phyloP scores from a whole-genome alignment of 495 filamentous ascomycete genomes.

The Xylaria bambusicola region DNA sequence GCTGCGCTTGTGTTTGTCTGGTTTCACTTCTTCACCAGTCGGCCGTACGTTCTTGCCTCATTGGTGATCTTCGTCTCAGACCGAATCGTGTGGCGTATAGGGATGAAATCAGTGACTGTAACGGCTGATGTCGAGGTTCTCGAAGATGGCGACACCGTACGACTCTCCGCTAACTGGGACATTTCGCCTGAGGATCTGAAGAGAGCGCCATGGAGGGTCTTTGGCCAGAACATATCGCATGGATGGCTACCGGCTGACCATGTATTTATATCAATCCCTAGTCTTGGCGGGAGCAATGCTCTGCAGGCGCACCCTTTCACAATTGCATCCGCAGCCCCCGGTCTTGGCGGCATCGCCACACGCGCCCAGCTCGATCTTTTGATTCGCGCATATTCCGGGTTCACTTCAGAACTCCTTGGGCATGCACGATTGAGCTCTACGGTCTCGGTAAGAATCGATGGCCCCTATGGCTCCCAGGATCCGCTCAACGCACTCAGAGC shows the following conservation, averaged over 20 bases:
- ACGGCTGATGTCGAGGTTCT: constrained; percentile 50
- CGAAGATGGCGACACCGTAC: constrained; percentile 51
- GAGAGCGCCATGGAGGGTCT: constrained; percentile 2
- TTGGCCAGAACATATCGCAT: constrained; percentile 40
- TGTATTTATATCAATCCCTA: constrained; percentile 58
- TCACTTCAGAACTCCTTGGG: constrained; percentile 55
- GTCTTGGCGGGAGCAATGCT: constrained; percentile 45
- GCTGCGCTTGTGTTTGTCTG: constrained; percentile 54
- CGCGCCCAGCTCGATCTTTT: constrained; percentile 55
- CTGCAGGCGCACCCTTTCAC: constrained; percentile 64
- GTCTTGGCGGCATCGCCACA: constrained; percentile 28
- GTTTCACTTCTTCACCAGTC: constrained; percentile 49
- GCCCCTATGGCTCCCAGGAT: constrained; percentile 55
- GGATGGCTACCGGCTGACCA: constrained; percentile 63
- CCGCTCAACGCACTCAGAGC: constrained; percentile 41
- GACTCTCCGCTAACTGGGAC: constrained; percentile 46
- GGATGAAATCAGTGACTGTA: constrained; percentile 44
- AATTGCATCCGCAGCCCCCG: constrained; percentile 55
- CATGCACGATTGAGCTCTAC: constrained; percentile 44
- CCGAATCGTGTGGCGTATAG: constrained; percentile 56
- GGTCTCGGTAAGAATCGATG: constrained; percentile 49
- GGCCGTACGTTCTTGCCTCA: constrained; percentile 26
- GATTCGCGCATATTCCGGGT: constrained; percentile 59
- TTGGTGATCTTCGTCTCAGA: constrained; percentile 60
- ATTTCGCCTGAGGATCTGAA: constrained; percentile 23